phyloP scores from a whole-genome alignment of 2,329 filamentous ascomycete species.

The Colletotrichum viniferum region DNA sequence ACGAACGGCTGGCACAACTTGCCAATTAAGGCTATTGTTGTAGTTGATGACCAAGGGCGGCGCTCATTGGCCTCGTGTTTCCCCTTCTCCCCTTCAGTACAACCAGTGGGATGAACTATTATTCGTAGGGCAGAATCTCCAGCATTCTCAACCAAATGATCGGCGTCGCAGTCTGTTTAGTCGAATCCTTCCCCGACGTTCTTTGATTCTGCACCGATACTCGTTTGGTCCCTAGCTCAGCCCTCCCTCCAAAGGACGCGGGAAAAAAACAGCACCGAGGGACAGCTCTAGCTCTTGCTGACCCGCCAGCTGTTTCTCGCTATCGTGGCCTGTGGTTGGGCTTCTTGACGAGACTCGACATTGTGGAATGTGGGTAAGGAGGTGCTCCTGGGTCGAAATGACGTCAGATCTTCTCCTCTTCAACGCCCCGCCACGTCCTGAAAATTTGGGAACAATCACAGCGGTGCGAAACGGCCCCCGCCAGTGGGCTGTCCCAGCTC shows the following conservation, averaged over 20 bases:
- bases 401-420: constrained; percentile 7
- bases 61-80: background rate
- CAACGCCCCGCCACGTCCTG: background rate
- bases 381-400: background rate
- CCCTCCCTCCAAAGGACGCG: background rate
- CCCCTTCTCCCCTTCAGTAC: background rate
- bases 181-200: background rate
- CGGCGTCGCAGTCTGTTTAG: background rate
- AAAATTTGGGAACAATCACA: background rate
- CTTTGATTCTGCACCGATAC: background rate
- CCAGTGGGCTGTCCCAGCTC: background rate
- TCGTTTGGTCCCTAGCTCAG: background rate
- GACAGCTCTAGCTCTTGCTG: no score
- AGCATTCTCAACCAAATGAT: background rate
- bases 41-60: background rate
- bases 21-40: background rate
- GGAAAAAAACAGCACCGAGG: background rate
- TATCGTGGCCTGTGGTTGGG: background rate
- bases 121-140: background rate
- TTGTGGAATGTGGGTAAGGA: constrained; percentile 13
- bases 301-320: background rate
- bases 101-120: constrained; percentile 7
- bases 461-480: background rate
- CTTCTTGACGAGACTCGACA: constrained; percentile 10
- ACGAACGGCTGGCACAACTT: background rate